Base-by-base conservation (phyloP, 2,329 filamentous ascomycete species). In the Colletotrichum sp. region DNA sequence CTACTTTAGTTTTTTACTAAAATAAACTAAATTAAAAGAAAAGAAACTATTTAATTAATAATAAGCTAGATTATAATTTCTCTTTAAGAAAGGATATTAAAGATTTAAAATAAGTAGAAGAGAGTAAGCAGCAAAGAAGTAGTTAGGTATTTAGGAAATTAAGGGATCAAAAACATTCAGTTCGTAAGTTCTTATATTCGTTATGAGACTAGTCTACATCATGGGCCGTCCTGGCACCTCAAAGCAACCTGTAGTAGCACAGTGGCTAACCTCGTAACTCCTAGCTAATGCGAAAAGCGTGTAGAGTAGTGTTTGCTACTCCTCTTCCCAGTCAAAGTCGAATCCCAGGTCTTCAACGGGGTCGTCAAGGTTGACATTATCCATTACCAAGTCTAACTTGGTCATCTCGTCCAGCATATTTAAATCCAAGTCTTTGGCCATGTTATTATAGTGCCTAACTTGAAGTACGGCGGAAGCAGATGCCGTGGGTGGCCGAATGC, bases 401-500 rank as follows among this genome's bases (percentile, higher is more conserved):
- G 44, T 52, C 44, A 52, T 52, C 44, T 52, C 44, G 28, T 68
- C 65, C 13, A 68, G 49, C 12, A n/a, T 36, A 2, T 57, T n/a
- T 0, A 36, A n/a, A 36, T 57, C 28, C 24, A 68, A 26, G 49
- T 68, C 65, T n/a, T 55, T 32, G 3, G 10, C 16, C 1, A 39
- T 28, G 0, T 67, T 67, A 0, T 34, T 21, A 7, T 24, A 4
- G 18, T 67, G 64, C 44, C 39, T 44, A 2, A 18, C 24, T 21
- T 67, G 16, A 15, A 67, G 44, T 8, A 8, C 1, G n/a, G 44
- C 3, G 9, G 64, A 57, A 18, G 26, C 13, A 6, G 32, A 28
- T 6, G n/a, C 64, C 10, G 79, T 67, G 5, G 77, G 77, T 18
- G 73, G 59, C 34, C 34, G 57, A 21, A 60, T 15, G 59, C 76